A percentile compares a stretch with the other conserved stretches of the same genome.
These are phyloP conservation scores for Cicer bijugum DNA, from an alignment of 306 rosid species.

Conservation along the genomic window DNA sequence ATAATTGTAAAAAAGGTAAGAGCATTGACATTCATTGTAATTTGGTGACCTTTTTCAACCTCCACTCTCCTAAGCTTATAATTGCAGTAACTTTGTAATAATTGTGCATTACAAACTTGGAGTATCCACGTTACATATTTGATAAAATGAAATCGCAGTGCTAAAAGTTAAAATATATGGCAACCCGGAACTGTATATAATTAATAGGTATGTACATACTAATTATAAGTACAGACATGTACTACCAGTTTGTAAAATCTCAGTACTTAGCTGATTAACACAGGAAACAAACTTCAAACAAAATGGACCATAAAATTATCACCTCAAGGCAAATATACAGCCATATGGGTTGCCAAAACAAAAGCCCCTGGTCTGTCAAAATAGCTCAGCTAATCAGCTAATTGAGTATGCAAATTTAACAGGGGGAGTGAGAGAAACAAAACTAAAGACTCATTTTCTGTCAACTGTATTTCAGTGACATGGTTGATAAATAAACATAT, in stretches of 20 bases:
- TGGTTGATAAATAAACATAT: conserved; percentile 48
- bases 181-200: conserved; percentile 12
- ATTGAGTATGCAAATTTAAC: conserved; percentile 45
- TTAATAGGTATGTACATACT: not conserved
- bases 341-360: conserved; percentile 44
- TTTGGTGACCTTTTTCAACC: conserved; percentile 8
- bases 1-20: not conserved
- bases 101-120: conserved; percentile 18
- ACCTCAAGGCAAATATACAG: conserved; percentile 62
- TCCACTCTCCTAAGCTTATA: not conserved
- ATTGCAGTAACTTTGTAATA: not conserved
- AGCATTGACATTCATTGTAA: not conserved
- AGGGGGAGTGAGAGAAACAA: conserved; percentile 47
- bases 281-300: conserved; percentile 28
- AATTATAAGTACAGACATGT: conserved; percentile 4
- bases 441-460: conserved; percentile 45
- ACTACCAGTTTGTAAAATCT: not conserved
- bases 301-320: conserved; percentile 52
- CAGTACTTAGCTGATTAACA: conserved; percentile 15
- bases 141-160: conserved; percentile 32
- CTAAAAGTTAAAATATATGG: conserved; percentile 26
- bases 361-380: conserved; percentile 56
- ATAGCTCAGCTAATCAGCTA: conserved; percentile 53
- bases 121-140: conserved; percentile 17
- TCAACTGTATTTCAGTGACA: conserved; percentile 57